A percentile compares a stretch with the other conserved stretches of the same genome.
These are phyloP conservation scores for Fraxinus americana DNA, from an alignment of 257 asterid genomes.

Conservation along the genomic window DNA sequence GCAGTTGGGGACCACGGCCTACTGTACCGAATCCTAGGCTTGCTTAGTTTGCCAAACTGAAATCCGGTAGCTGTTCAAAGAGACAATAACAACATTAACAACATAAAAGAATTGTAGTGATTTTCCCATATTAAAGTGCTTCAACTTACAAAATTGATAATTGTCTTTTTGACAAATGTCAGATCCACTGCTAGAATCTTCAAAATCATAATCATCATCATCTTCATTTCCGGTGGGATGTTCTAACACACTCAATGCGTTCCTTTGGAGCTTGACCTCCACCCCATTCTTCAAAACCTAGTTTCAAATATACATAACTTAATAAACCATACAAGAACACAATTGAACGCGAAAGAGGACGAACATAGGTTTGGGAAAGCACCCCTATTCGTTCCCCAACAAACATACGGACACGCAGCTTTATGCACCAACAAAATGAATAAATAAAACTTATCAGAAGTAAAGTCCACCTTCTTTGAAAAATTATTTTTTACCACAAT, in stretches of 20 bases:
- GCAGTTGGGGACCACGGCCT: conserved; percentile 67
- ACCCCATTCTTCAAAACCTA: conserved; percentile 95
- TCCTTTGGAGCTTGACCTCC: conserved; percentile 94
- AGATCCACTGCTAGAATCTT: conserved; percentile 82
- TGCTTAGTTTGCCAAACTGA: conserved; percentile 68
- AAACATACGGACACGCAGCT: background rate
- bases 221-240: conserved; percentile 96
- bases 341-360: background rate
- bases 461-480: background rate
- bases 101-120: conserved; percentile 8
- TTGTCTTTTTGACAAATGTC: conserved; percentile 66
- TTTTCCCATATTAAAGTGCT: conserved; percentile 13
- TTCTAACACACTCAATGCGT: conserved; percentile 91
- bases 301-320: background rate
- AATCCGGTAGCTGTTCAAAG: conserved; percentile 59
- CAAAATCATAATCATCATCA: conserved; percentile 66
- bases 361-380: background rate
- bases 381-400: background rate
- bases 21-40: conserved; percentile 62
- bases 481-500: background rate
- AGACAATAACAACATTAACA: conserved; percentile 19
- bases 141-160: conserved; percentile 61
- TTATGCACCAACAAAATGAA: background rate
- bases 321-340: background rate
- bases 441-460: background rate